Conservation (phyloP, 1,284 basidiomycete species). For the Ustilago curta region DNA sequence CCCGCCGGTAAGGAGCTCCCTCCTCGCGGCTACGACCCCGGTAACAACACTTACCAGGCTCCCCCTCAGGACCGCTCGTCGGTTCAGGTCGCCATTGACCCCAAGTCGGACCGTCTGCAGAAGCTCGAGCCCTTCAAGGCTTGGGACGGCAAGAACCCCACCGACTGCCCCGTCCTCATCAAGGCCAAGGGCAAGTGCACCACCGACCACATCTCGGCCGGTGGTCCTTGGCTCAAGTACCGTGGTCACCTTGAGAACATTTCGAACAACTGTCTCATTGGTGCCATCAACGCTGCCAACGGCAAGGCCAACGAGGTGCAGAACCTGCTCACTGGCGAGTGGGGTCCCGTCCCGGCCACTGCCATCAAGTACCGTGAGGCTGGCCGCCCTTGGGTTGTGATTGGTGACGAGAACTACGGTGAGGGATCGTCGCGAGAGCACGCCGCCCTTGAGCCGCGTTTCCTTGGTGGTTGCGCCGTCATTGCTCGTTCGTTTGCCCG, state of each 20-base stretch:
- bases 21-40: conserved; percentile 92
- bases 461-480: conserved; percentile 93
- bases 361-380: conserved; percentile 88
- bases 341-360: conserved; percentile 83
- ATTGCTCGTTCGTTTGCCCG: conserved; percentile 97
- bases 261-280: conserved; percentile 94
- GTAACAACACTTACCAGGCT: conserved; percentile 95
- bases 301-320: conserved; percentile 93
- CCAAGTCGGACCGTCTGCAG: conserved; percentile 93
- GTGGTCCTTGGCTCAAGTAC: conserved; percentile 99
- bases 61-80: conserved; percentile 86
- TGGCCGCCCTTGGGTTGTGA: conserved; percentile 93
- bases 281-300: conserved; percentile 94
- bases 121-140: conserved; percentile 88
- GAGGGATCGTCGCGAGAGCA: conserved; percentile 98
- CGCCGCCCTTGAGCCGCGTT: conserved; percentile 96
- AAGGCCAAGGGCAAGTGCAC: conserved; percentile 99
- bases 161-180: conserved; percentile 91
- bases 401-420: conserved; percentile 86
- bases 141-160: conserved; percentile 93
- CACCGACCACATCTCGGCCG: conserved; percentile 80
- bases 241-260: conserved; percentile 99
- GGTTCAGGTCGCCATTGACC: conserved; percentile 88
- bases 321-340: conserved; percentile 90
- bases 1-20: conserved; percentile 93